These are phyloP conservation scores for Morella rubra DNA, from an alignment of 306 rosid species.

Conservation along the genomic window DNA sequence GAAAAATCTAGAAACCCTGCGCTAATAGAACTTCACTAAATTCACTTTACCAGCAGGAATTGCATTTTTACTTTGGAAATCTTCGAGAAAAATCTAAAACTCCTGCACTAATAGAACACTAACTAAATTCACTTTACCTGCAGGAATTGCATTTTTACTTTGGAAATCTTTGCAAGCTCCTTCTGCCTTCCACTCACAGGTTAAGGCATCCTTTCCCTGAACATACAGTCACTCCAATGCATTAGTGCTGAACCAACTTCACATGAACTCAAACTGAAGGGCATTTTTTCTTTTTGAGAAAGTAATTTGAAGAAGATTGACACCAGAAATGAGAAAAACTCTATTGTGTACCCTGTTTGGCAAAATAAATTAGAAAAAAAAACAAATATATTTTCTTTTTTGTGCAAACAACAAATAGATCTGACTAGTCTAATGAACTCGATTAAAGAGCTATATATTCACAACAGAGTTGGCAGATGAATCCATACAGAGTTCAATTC, in stretches of 20 bases:
- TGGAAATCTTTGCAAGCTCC: conserved; percentile 62
- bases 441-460: conserved; percentile 1
- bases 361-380: neutral
- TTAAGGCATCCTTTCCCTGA: conserved; percentile 49
- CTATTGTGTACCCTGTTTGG: neutral
- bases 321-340: neutral
- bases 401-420: neutral
- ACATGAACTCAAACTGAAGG: conserved; percentile 13
- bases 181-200: conserved; percentile 49
- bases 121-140: conserved; percentile 63
- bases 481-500: conserved; percentile 56
- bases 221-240: conserved; percentile 21
- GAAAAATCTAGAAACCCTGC: neutral
- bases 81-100: conserved; percentile 20
- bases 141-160: conserved; percentile 52
- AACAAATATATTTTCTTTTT: conserved; percentile 1
- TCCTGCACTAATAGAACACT: conserved; percentile 21
- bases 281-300: no score
- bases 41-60: conserved; percentile 57
- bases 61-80: conserved; percentile 53
- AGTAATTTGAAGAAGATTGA: neutral
- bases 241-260: conserved; percentile 23
- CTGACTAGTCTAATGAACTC: neutral
- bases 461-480: neutral
- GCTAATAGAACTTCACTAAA: conserved; percentile 22